These are phyloP conservation scores for Phytophthora lateralis DNA, from an alignment of 352 stramenopile genomes.

Conservation along the genomic window DNA sequence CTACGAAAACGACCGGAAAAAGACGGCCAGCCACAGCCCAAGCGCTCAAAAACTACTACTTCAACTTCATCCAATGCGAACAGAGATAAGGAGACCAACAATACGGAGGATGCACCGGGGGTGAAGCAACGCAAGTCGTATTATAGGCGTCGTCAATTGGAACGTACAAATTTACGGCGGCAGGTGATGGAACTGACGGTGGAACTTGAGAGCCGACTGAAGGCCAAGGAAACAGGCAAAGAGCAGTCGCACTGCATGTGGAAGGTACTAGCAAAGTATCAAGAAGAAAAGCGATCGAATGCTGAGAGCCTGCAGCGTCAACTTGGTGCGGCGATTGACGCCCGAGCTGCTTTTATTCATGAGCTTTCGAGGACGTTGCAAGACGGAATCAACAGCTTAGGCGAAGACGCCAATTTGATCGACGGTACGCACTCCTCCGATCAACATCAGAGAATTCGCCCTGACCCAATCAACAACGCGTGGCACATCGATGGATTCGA, in stretches of 20 bases:
- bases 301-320: constrained; percentile 14
- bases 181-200: constrained; percentile 21
- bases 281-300: constrained; percentile 8
- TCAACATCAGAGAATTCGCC: constrained; percentile 5
- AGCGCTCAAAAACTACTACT: background rate
- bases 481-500: background rate
- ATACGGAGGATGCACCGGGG: background rate
- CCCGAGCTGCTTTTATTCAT: constrained; percentile 10
- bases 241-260: background rate
- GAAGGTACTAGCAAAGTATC: constrained; percentile 13
- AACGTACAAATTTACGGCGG: constrained; percentile 22
- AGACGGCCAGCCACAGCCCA: background rate
- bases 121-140: constrained; percentile 4
- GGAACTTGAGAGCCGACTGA: constrained; percentile 8
- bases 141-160: constrained; percentile 13
- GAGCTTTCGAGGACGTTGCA: constrained; percentile 15
- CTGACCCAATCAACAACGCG: constrained; percentile 2
- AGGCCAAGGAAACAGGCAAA: background rate
- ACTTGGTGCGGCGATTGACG: constrained; percentile 12
- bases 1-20: background rate
- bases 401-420: constrained; percentile 2
- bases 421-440: background rate
- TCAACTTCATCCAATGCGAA: background rate
- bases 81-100: background rate
- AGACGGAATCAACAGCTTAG: background rate